Base-by-base conservation (phyloP, 495 filamentous ascomycete species). In the Xylaria grammica region DNA sequence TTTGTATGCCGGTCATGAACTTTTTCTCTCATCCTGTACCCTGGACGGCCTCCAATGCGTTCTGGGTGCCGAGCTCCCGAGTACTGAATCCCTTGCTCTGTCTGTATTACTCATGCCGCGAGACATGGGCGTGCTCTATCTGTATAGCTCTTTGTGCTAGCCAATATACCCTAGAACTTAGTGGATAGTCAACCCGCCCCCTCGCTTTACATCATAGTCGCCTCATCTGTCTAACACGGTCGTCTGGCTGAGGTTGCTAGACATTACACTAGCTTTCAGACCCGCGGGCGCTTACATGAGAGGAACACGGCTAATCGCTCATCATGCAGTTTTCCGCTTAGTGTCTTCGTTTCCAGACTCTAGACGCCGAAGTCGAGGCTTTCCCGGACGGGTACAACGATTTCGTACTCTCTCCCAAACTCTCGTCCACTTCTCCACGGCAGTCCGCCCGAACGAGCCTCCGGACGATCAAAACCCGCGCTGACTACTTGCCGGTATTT, bases 251-350 rank as follows among this genome's bases (percentile, higher is more conserved):
- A 29, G 44, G 3, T 10, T 40, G 8, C 49, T 42, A 45, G 42
- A 24, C 34, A 8, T 57, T 42, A 9, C n/a, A 15, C 26, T 67
- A 66, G 48, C 60, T 50, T 65, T 63, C 46, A 62, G 38, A 27
- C 60, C 26, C 50, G 58, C 62, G 67, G 72, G 61, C 62, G 57
- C 63, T 67, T 74, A 74, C 72, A 67, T 70, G 57, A 62, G 71
- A 65, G 62, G 64, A 69, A 64, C 69, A 72, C 65, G 19, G 69
- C 72, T 74, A 62, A 74, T 67, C 64, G 59, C 67, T 72, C 67
- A 69, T 53, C 62, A 68, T 74, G 72, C 72, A 74, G 72, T 72
- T 64, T 67, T 48, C 67, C 72, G 63, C 53, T 49, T 67, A 64
- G 54, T 65, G 46, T 66, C 29, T 57, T 68, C 61, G 64, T 36